These are phyloP conservation scores for Neonectria faginata DNA, from an alignment of 2,329 filamentous ascomycete species.

Conservation along the genomic window DNA sequence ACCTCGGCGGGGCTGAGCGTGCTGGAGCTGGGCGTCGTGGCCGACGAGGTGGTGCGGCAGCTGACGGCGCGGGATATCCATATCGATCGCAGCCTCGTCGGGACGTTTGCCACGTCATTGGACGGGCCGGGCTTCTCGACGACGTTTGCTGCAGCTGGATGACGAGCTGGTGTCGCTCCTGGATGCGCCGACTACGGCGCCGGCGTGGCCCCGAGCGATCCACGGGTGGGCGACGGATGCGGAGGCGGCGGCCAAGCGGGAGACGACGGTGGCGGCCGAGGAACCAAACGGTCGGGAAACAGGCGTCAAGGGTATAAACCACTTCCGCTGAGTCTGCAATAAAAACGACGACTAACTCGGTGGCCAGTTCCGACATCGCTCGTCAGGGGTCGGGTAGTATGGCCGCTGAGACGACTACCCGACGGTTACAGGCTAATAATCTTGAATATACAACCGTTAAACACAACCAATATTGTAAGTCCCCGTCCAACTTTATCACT, in stretches of 20 bases:
- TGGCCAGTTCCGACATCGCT: slow-evolving; percentile 35
- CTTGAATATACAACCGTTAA: too few species aligned
- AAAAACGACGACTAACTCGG: too few species aligned
- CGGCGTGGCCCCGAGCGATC: slow-evolving; percentile 42
- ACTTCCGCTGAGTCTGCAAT: too few species aligned
- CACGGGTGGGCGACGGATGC: slow-evolving; percentile 36
- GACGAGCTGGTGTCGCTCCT: slow-evolving; percentile 36
- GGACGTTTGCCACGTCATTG: slow-evolving; percentile 42
- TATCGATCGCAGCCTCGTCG: slow-evolving; percentile 37
- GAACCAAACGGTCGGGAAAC: slow-evolving; percentile 31
- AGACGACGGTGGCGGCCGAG: slow-evolving; percentile 14
- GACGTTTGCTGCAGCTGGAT: slow-evolving; percentile 38
- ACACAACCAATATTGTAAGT: too few species aligned
- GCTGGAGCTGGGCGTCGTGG: slow-evolving; percentile 41
- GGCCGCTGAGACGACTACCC: too few species aligned
- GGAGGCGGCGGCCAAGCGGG: slow-evolving; percentile 31
- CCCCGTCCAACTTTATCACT: too few species aligned
- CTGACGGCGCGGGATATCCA: slow-evolving; percentile 18
- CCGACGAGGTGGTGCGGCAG: slow-evolving; percentile 40
- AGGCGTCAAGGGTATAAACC: slow-evolving; percentile 25
- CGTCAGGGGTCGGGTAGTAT: slow-evolving; percentile 18
- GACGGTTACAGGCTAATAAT: too few species aligned
- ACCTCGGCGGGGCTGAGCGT: slow-evolving; percentile 42
- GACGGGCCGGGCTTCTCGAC: slow-evolving; percentile 42
- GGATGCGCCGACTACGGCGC: slow-evolving; percentile 40